A percentile compares a stretch with the other conserved stretches of the same genome.
Evolutionary conservation across 1,139 yeast genomes (phyloP).

Genomic region (Williopsis jadinii): DNA sequence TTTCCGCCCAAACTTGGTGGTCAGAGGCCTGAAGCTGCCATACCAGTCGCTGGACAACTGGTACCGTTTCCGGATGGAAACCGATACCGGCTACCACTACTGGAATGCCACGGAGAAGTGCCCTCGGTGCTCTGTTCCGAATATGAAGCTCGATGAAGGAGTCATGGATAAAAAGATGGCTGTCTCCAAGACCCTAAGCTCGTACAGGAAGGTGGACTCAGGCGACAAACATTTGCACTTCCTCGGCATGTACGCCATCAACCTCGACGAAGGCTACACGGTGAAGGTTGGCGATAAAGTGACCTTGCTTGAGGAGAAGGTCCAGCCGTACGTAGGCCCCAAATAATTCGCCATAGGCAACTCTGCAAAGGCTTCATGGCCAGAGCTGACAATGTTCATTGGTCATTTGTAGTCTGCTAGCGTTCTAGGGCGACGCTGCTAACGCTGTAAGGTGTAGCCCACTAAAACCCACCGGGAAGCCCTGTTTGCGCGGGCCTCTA

Average conservation of each 20-base stretch:
- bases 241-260: conserved; percentile 33
- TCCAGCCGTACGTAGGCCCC: neutral
- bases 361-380: too few species aligned
- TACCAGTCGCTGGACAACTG: conserved; percentile 35
- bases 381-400: too few species aligned
- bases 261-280: conserved; percentile 22
- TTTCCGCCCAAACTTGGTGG: conserved; percentile 36
- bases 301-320: conserved; percentile 11
- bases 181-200: conserved; percentile 29
- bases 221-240: conserved; percentile 27
- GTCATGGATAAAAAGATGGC: conserved; percentile 25
- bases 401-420: too few species aligned
- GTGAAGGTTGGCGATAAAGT: conserved; percentile 27
- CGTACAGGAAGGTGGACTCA: conserved; percentile 32
- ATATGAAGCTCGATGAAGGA: conserved; percentile 30
- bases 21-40: conserved; percentile 22
- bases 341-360: too few species aligned
- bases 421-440: too few species aligned
- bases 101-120: conserved; percentile 24
- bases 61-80: conserved; percentile 24
- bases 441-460: too few species aligned
- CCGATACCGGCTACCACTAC: conserved; percentile 13
- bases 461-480: too few species aligned
- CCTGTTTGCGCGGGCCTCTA: too few species aligned
- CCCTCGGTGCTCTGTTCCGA: conserved; percentile 34